phyloP scores from a whole-genome alignment of 257 asterid species.

The Fraxinus americana region DNA sequence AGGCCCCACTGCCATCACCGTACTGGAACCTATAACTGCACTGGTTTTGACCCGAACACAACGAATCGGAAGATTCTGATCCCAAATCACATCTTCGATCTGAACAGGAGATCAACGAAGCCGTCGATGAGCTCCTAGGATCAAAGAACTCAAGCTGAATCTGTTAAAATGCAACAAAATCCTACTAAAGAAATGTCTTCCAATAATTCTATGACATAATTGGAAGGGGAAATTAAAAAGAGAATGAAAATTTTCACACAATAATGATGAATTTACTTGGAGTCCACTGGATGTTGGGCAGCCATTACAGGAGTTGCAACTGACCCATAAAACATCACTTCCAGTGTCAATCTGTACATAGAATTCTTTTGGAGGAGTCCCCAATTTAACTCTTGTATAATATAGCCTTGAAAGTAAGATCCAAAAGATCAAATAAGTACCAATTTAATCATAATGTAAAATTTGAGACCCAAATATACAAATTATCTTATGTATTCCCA shows the following conservation, averaged over 20 bases:
- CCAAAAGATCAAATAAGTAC: slow-evolving; percentile 15
- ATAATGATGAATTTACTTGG: slow-evolving; percentile 49
- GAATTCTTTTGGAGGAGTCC: slow-evolving; percentile 89
- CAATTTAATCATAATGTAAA: not conserved
- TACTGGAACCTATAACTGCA: slow-evolving; percentile 89
- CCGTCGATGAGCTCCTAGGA: slow-evolving; percentile 74
- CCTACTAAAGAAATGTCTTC: slow-evolving; percentile 5
- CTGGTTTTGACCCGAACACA: slow-evolving; percentile 61
- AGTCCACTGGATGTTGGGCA: slow-evolving; percentile 96
- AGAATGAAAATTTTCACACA: not conserved
- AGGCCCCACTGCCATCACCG: slow-evolving; percentile 98
- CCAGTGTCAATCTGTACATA: slow-evolving; percentile 98
- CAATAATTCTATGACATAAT: not conserved
- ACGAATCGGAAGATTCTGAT: slow-evolving; percentile 59
- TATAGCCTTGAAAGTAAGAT: slow-evolving; percentile 66
- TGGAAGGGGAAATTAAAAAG: not conserved
- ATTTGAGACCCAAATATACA: not conserved
- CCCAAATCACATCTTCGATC: slow-evolving; percentile 78
- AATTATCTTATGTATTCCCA: not conserved
- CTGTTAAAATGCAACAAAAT: slow-evolving; percentile 38
- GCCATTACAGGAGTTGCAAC: slow-evolving; percentile 81
- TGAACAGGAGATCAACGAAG: slow-evolving; percentile 61
- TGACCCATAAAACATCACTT: slow-evolving; percentile 95
- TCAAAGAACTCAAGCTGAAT: slow-evolving; percentile 85
- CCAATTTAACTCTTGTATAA: slow-evolving; percentile 79